These are phyloP conservation scores for Solanum hybrid DNA, from an alignment of 305 asterid genomes.

Conservation along the genomic window DNA sequence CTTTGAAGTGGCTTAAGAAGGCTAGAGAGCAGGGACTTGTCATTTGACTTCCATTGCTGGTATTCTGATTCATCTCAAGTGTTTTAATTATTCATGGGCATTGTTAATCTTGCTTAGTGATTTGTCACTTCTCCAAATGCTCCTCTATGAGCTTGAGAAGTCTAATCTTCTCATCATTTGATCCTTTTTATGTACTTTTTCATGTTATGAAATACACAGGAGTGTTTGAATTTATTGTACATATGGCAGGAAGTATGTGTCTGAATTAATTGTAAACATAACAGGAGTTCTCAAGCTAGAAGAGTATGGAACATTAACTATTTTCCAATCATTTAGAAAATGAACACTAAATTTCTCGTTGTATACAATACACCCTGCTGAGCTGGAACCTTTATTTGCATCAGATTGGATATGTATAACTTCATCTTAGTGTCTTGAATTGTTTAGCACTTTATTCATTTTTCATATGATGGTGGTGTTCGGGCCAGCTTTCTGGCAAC, in stretches of 20 bases:
- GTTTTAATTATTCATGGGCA: slow-evolving; percentile 7
- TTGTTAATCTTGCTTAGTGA: not conserved
- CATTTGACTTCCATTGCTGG: slow-evolving; percentile 25
- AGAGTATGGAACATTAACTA: not conserved
- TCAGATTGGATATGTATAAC: not conserved
- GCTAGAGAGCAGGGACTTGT: slow-evolving; percentile 71
- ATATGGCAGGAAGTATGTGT: not conserved
- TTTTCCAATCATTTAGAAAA: not conserved
- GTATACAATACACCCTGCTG: not conserved
- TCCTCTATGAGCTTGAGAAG: not conserved
- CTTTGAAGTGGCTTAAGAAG: slow-evolving; percentile 72
- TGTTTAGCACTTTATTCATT: not conserved
- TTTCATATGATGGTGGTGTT: not conserved
- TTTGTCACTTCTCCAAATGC: not conserved
- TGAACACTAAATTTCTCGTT: not conserved
- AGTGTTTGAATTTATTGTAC: not conserved
- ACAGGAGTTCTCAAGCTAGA: not conserved
- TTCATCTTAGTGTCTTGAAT: not conserved
- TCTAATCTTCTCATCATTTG: not conserved
- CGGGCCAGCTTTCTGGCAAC: not conserved
- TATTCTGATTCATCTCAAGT: not conserved
- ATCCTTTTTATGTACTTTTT: not conserved
- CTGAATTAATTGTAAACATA: not conserved
- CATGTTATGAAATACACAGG: not conserved
- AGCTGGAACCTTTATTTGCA: not conserved